Evolutionary conservation across 208 protist genomes (phyloP), one percentile per base, ranked within the genome.

Genomic region (Leishmania tarentolae): DNA sequence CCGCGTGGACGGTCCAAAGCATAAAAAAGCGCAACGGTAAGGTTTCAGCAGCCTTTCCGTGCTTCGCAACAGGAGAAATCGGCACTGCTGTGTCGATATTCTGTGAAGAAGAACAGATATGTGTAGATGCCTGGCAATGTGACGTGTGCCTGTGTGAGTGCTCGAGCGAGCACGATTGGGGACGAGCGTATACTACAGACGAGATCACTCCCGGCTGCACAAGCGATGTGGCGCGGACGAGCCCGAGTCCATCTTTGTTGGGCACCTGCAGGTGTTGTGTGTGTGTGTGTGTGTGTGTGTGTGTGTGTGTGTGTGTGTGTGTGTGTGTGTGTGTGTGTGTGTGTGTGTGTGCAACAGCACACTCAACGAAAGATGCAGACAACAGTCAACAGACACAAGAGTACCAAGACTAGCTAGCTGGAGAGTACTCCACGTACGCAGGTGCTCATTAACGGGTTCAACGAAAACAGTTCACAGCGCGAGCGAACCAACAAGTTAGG

Each of bases 31-130:
- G 86, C 37, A 81, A 42, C 15, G 85, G 75, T n/a, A 80, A 72
- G 69, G n/a, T 78, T 46, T 85, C 61, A 0, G 82, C 63, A 63
- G 82, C 88, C 71, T 83, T 84, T 46, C 86, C 81, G 72, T 86
- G 75, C 84, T 92, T 90, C 82, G 88, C 86, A 50, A 92, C 86
- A 0, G 83, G 82, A 52, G 83, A 73, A 42, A 90, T 72, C n/a
- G 90, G 69, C 78, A 76, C 75, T 24, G n/a, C 2, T 21, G 24
- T 7, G 21, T 61, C 24, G 56, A 61, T n/a, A 9, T n/a, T 21
- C 24, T 61, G 24, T 21, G 24, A 0, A n/a, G 56, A 24, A 31
- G 17, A 61, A 15, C 50, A 17, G 13, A 53, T 19, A 3, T 15
- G 50, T 53, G 50, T 53, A 21, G 50, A 53, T 53, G 50, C 15